Evolutionary conservation across 768 basidiomycete species (phyloP).

Genomic region (Aureoboletus auriporus): DNA sequence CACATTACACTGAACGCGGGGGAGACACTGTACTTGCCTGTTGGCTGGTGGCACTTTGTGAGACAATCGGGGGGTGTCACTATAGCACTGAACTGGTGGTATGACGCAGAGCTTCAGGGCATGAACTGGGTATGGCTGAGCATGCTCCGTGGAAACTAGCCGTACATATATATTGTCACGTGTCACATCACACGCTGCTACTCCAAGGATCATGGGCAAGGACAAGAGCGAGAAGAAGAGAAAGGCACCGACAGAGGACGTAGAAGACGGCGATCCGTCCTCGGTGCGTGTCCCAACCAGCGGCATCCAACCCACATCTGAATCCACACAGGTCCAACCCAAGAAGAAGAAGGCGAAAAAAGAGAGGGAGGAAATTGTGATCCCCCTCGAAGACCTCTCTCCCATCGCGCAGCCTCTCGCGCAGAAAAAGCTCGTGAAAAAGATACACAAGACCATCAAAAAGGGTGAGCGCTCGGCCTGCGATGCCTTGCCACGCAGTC

Average conservation of each 20-base stretch:
- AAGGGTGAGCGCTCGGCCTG: constrained; percentile 50
- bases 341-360: constrained; percentile 66
- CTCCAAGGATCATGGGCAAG: constrained; percentile 48
- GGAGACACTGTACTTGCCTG: constrained; percentile 85
- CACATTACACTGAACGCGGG: constrained; percentile 63
- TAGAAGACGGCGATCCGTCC: constrained; percentile 40
- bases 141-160: constrained; percentile 48
- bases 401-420: constrained; percentile 95
- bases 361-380: constrained; percentile 55
- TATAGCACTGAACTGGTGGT: constrained; percentile 88
- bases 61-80: constrained; percentile 60
- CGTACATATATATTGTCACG: constrained; percentile 9
- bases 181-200: constrained; percentile 18
- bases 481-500: background rate
- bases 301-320: constrained; percentile 25
- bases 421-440: constrained; percentile 89
- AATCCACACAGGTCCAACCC: constrained; percentile 23
- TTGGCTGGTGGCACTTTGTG: constrained; percentile 93
- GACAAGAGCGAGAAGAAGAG: constrained; percentile 69
- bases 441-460: constrained; percentile 92
- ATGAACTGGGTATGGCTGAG: constrained; percentile 67
- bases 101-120: constrained; percentile 74
- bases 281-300: constrained; percentile 23
- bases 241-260: constrained; percentile 45
- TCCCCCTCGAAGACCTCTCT: constrained; percentile 78